phyloP scores from a whole-genome alignment of 2,329 filamentous ascomycete genomes.

The Xylariales sp. region DNA sequence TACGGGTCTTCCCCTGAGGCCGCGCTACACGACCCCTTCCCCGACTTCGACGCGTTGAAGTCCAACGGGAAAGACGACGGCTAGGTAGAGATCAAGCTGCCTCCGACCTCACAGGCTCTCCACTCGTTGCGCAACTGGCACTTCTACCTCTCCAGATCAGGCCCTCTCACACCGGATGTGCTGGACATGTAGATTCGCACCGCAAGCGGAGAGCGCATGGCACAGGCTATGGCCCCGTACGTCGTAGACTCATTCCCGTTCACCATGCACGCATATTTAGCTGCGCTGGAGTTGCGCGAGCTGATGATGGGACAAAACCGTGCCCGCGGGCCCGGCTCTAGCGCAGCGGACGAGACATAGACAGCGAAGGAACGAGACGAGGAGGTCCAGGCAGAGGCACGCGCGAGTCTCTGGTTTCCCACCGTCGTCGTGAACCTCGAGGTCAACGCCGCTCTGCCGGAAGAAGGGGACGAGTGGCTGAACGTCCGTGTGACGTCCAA shows the following conservation, averaged over 20 bases:
- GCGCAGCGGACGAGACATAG: too few relatives aligned
- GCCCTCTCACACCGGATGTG: slow-evolving; percentile 43
- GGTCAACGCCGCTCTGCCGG: slow-evolving; percentile 77
- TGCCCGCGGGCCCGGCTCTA: neutral
- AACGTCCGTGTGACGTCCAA: slow-evolving; percentile 74
- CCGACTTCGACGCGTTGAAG: slow-evolving; percentile 37
- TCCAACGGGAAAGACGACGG: slow-evolving; percentile 27
- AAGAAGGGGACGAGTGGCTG: slow-evolving; percentile 77
- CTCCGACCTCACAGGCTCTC: neutral
- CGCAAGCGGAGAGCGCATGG: slow-evolving; percentile 67
- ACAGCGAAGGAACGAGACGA: neutral
- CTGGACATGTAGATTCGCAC: slow-evolving; percentile 73
- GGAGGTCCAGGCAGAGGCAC: neutral
- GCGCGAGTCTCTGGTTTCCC: slow-evolving; percentile 73
- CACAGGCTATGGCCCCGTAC: slow-evolving; percentile 68
- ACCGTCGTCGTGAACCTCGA: slow-evolving; percentile 82
- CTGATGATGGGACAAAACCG: neutral
- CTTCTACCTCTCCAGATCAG: slow-evolving; percentile 37
- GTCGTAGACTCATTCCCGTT: slow-evolving; percentile 74
- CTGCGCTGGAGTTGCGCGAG: slow-evolving; percentile 27
- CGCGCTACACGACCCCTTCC: slow-evolving; percentile 26
- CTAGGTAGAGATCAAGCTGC: neutral
- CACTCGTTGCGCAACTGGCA: slow-evolving; percentile 38
- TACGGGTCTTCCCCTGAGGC: slow-evolving; percentile 28
- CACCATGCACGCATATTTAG: slow-evolving; percentile 60